These are phyloP conservation scores for Samsoniella hepiali DNA, from an alignment of 2,329 filamentous ascomycete genomes.

Conservation along the genomic window DNA sequence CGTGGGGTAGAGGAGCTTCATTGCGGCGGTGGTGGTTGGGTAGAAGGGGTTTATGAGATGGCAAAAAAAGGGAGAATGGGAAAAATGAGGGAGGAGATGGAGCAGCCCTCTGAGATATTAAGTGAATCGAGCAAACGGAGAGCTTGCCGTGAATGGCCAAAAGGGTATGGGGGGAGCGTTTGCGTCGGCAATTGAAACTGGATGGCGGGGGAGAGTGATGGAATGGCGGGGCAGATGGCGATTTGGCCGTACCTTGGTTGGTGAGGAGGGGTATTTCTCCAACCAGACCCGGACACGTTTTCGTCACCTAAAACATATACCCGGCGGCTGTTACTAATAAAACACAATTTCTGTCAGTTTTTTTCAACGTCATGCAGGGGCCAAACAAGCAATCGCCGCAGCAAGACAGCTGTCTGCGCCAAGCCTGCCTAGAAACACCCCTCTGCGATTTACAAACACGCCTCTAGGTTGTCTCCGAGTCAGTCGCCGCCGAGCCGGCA, in stretches of 20 bases:
- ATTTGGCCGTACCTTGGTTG: not conserved
- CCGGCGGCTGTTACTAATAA: too few relatives aligned
- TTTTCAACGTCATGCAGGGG: too few relatives aligned
- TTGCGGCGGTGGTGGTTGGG: slow-evolving; percentile 28
- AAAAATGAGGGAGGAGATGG: not conserved
- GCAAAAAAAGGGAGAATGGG: not conserved
- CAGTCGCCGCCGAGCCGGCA: too few relatives aligned
- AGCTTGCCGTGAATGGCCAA: not conserved
- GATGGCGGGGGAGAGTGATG: not conserved
- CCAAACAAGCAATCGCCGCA: too few relatives aligned
- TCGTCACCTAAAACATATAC: too few relatives aligned
- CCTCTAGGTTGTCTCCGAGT: too few relatives aligned
- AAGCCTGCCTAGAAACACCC: too few relatives aligned
- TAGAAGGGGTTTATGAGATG: not conserved
- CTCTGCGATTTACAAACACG: too few relatives aligned
- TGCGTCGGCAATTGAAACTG: slow-evolving; percentile 13
- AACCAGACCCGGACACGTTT: too few relatives aligned
- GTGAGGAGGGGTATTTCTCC: not conserved
- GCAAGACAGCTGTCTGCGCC: too few relatives aligned
- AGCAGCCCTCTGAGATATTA: not conserved
- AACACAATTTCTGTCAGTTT: too few relatives aligned
- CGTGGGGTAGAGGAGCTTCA: slow-evolving; percentile 67
- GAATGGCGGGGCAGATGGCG: slow-evolving; percentile 7
- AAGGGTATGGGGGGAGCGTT: not conserved
- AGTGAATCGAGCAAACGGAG: not conserved